Evolutionary conservation across 1,284 basidiomycete species (phyloP), one percentile per base, ranked within the genome.

Genomic region (Laetiporus sulphureus): DNA sequence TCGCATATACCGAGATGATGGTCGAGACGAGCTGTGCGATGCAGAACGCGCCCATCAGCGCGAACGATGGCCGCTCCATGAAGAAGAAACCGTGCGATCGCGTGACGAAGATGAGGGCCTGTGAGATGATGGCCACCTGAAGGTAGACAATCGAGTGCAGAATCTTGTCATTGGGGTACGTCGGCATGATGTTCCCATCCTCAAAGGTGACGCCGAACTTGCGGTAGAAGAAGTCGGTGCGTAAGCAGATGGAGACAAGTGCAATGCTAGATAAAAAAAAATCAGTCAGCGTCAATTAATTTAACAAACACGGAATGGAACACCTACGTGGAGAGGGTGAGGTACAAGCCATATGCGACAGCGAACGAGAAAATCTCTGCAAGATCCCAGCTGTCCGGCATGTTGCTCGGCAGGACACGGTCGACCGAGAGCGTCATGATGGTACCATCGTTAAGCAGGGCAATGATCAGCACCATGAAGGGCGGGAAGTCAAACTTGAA

Each of bases 371-470:
- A 98, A 59, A 97, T 97, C 73, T 98, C 94, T 22, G 86, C 79
- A 53, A 97, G 69, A 64, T 98, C 92, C 94, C 94, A 98, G 57
- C 86, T 85, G 67, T 98, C 93, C 4, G 91, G 91, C 23, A 86
- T 85, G 67, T 74, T 85, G 38, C 89, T 93, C 36, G 94, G 94
- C 58, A 97, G 69, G 50, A 97, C 94, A 67, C 94, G 91, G 67
- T 98, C 94, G 47, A 97, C 87, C 22, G 92, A 96, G 52, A 98
- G 77, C 10, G 94, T 98, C 93, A 98, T 97, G 77, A 98, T 95
- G 54, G 94, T 96, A 67, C 94, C 94, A 64, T 97, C 94, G 69
- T 98, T 98, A 55, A 97, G 73, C 40, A 97, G 77, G 47, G 94
- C 93, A 54, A 98, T 95, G 67, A 98, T 90, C 65, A 97, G 86